A percentile compares a stretch with the other conserved stretches of the same genome.
phyloP scores from a whole-genome alignment of 495 filamentous ascomycete genomes.

The Emericellopsis terricola region DNA sequence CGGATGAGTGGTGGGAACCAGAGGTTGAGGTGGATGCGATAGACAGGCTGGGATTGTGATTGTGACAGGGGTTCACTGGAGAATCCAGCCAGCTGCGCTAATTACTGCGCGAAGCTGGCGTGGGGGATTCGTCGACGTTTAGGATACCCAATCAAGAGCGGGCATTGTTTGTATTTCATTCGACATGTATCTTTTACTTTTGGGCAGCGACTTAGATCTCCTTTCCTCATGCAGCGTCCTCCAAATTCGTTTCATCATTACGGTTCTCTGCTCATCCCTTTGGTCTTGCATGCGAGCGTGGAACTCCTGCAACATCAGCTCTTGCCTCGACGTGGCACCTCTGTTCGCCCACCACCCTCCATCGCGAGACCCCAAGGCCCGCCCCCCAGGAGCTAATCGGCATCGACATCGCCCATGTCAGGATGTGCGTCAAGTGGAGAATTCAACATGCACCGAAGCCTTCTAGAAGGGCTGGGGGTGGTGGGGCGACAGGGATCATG shows the following conservation, averaged over 20 bases:
- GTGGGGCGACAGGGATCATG: too few species aligned
- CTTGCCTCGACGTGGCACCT: not conserved
- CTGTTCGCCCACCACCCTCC: not conserved
- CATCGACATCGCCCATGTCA: too few species aligned
- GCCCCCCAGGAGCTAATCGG: too few species aligned
- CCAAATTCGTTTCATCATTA: too few species aligned
- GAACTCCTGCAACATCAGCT: not conserved
- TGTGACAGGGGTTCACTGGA: not conserved
- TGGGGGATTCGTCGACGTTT: not conserved
- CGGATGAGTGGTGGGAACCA: not conserved
- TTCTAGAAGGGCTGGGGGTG: not conserved
- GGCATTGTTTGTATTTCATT: too few species aligned
- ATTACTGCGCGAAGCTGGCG: not conserved
- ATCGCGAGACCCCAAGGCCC: not conserved
- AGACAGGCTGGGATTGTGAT: not conserved
- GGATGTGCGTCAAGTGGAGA: not conserved
- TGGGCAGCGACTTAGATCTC: too few species aligned
- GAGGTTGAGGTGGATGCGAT: not conserved
- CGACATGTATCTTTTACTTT: too few species aligned
- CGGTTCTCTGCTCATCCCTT: not conserved
- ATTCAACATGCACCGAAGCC: not conserved
- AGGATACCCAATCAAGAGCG: not conserved
- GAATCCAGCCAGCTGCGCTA: not conserved
- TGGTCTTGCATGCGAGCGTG: not conserved
- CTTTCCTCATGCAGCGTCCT: too few species aligned